These are phyloP conservation scores for Chlorella sp. DNA, from an alignment of 139 green algal genomes.

Conservation along the genomic window DNA sequence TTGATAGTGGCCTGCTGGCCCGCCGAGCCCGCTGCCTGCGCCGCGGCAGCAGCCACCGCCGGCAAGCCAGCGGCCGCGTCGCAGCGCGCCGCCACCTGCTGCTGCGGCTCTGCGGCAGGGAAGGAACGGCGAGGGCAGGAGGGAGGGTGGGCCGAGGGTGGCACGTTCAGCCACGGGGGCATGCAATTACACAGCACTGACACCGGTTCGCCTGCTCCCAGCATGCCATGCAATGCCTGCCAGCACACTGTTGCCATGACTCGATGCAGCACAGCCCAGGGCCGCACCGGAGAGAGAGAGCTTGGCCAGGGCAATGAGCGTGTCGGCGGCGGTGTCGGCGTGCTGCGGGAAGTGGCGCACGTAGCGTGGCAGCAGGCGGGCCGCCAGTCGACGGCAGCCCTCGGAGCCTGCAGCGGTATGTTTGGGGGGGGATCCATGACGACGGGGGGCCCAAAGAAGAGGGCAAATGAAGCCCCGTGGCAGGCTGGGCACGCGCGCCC, in stretches of 20 bases:
- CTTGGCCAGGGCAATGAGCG: slow-evolving; percentile 28
- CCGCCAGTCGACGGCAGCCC: slow-evolving; percentile 45
- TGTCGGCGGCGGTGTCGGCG: slow-evolving; percentile 1
- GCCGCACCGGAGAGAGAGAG: slow-evolving; percentile 19
- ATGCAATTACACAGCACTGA: not conserved
- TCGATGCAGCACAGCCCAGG: not conserved
- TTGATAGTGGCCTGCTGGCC: slow-evolving; percentile 32
- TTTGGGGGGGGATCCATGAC: too few species aligned
- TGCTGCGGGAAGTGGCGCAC: slow-evolving; percentile 49
- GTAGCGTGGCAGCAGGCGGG: slow-evolving; percentile 59
- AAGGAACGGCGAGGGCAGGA: not conserved
- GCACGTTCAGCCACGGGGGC: not conserved
- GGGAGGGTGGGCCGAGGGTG: not conserved
- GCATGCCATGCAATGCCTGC: not conserved
- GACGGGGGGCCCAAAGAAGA: too few species aligned
- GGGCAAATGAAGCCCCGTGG: too few species aligned
- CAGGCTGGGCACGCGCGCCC: too few species aligned
- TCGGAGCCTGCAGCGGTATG: slow-evolving; percentile 12
- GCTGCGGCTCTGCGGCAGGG: not conserved
- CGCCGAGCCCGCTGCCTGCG: not conserved
- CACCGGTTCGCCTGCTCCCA: too few species aligned
- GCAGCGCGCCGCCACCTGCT: slow-evolving; percentile 29
- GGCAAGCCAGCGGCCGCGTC: slow-evolving; percentile 53
- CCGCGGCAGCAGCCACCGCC: slow-evolving; percentile 39
- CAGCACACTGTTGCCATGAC: not conserved